Evolutionary conservation across 1,139 yeast species (phyloP).

Genomic region (Pichia inconspicua): DNA sequence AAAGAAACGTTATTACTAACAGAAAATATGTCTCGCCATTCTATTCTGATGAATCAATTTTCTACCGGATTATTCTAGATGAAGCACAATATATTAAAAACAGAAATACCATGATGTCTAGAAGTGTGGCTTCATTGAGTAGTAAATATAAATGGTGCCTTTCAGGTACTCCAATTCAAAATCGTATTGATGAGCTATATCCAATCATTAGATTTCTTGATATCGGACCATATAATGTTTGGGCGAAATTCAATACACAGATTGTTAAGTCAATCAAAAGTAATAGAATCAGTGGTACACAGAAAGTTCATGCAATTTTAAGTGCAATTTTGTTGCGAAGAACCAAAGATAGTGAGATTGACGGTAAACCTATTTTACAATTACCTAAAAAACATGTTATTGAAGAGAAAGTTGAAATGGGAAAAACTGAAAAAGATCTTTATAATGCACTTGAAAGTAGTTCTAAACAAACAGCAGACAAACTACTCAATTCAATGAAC

Average conservation of each 20-base stretch:
- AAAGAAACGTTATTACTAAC: slow-evolving; percentile 28
- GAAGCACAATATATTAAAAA: slow-evolving; percentile 91
- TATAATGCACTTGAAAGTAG: slow-evolving; percentile 53
- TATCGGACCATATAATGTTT: slow-evolving; percentile 61
- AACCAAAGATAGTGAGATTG: slow-evolving; percentile 64
- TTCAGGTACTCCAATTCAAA: slow-evolving; percentile 95
- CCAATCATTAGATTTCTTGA: slow-evolving; percentile 68
- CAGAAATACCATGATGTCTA: slow-evolving; percentile 56
- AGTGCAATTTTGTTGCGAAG: slow-evolving; percentile 75
- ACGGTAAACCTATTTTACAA: slow-evolving; percentile 68
- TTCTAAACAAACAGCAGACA: slow-evolving; percentile 50
- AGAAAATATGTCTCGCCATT: slow-evolving; percentile 58
- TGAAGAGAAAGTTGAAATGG: slow-evolving; percentile 44
- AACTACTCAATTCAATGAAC: slow-evolving; percentile 33
- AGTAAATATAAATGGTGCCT: slow-evolving; percentile 65
- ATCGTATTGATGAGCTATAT: slow-evolving; percentile 68
- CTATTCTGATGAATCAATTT: slow-evolving; percentile 43
- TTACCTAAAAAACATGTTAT: slow-evolving; percentile 60
- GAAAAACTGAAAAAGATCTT: slow-evolving; percentile 42
- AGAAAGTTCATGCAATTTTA: slow-evolving; percentile 48
- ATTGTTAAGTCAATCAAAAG: slow-evolving; percentile 53
- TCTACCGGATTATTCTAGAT: slow-evolving; percentile 71
- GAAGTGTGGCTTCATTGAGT: slow-evolving; percentile 52
- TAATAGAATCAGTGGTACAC: slow-evolving; percentile 28
- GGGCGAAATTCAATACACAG: slow-evolving; percentile 46